phyloP scores from a whole-genome alignment of 805 yeast species.

The Spathaspora girioi region DNA sequence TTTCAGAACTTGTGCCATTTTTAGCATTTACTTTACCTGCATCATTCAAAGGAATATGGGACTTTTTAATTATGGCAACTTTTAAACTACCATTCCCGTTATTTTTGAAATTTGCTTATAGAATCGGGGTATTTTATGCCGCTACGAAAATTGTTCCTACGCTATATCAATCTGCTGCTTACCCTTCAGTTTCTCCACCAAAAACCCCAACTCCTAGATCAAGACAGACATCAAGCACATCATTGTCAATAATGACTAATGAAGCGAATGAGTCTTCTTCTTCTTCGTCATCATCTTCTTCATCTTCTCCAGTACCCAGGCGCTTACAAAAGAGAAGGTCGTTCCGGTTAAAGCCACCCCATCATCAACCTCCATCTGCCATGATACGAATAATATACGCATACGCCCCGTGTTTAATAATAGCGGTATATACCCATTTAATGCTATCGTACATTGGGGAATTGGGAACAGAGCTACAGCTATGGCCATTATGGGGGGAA shows the following conservation, averaged over 20 bases:
- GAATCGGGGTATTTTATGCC: conserved; percentile 83
- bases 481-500: conserved; percentile 61
- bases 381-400: conserved; percentile 60
- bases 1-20: conserved; percentile 37
- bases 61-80: conserved; percentile 47
- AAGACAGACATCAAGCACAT: conserved; percentile 27
- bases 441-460: conserved; percentile 86
- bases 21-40: conserved; percentile 51
- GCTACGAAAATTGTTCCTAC: conserved; percentile 94
- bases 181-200: conserved; percentile 38
- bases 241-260: conserved; percentile 13
- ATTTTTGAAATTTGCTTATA: conserved; percentile 73
- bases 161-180: conserved; percentile 42
- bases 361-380: conserved; percentile 17
- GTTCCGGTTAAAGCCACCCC: conserved; percentile 14
- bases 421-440: conserved; percentile 92
- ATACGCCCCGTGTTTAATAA: conserved; percentile 89
- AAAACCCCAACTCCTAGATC: conserved; percentile 38
- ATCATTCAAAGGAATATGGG: conserved; percentile 53
- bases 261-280: background rate
- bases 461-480: conserved; percentile 56
- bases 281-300: no score
- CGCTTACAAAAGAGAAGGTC: conserved; percentile 1
- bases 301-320: conserved; percentile 10
- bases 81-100: conserved; percentile 77